Percentiles rank a stretch among this genome's conserved stretches.
These are phyloP conservation scores for Solanum chilense DNA, from an alignment of 257 asterid genomes.

Conservation along the genomic window DNA sequence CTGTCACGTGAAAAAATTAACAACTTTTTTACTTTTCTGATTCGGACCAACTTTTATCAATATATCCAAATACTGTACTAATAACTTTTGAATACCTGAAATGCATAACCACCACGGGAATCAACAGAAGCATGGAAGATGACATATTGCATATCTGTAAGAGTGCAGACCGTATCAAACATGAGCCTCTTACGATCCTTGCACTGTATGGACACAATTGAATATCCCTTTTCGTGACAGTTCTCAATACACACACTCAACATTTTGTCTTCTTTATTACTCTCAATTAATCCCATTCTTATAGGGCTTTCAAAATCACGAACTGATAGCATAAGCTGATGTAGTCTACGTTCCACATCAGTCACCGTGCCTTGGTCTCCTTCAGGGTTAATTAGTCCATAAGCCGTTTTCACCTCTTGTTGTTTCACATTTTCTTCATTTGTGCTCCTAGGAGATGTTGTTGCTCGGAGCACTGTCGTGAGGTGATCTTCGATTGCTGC, in stretches of 20 bases:
- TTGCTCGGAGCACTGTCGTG: conserved; percentile 54
- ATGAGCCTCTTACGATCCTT: conserved; percentile 61
- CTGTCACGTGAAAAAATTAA: conserved; percentile 22
- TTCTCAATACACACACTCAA: conserved; percentile 40
- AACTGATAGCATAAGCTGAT: conserved; percentile 63
- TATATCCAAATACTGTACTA: background rate
- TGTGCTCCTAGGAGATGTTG: conserved; percentile 18
- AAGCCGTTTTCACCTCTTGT: conserved; percentile 39
- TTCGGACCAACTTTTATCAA: background rate
- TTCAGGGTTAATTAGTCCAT: conserved; percentile 26
- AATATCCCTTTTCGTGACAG: conserved; percentile 63
- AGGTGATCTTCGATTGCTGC: conserved; percentile 54
- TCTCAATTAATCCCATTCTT: background rate
- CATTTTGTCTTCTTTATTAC: conserved; percentile 25
- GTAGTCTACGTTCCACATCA: conserved; percentile 52
- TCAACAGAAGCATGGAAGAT: conserved; percentile 72
- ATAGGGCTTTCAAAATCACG: conserved; percentile 40
- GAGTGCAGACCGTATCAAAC: conserved; percentile 85
- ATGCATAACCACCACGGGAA: conserved; percentile 50
- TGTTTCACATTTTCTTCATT: conserved; percentile 13
- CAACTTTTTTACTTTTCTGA: background rate
- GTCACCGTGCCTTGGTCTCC: conserved; percentile 36
- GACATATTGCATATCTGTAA: conserved; percentile 59
- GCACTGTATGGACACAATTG: conserved; percentile 48
- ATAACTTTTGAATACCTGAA: conserved; percentile 28